phyloP scores from a whole-genome alignment of 2,329 filamentous ascomycete species.

The Grosmannia huntii region DNA sequence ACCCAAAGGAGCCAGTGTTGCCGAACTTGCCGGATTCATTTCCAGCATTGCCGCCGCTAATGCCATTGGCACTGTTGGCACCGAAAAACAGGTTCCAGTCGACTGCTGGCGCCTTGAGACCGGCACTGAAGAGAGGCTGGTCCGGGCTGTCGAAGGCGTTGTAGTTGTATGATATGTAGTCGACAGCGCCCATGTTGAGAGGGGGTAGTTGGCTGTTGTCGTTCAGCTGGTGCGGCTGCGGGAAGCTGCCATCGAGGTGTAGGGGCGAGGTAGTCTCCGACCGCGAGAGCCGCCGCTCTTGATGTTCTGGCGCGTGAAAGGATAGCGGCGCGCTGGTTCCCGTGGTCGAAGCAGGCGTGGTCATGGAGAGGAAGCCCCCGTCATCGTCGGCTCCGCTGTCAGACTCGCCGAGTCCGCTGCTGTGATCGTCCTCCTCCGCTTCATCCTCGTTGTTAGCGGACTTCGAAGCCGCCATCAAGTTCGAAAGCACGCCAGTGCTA shows the following conservation, averaged over 20 bases:
- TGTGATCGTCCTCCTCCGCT: slow-evolving; percentile 17
- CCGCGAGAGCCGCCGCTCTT: slow-evolving; percentile 38
- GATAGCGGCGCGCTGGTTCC: neutral
- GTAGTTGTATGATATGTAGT: slow-evolving; percentile 32
- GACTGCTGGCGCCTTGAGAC: slow-evolving; percentile 41
- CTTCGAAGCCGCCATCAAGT: slow-evolving; percentile 19
- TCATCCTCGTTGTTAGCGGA: slow-evolving; percentile 24
- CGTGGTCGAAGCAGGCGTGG: slow-evolving; percentile 23
- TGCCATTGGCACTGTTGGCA: slow-evolving; percentile 21
- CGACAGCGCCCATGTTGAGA: slow-evolving; percentile 44
- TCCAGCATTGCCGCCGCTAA: slow-evolving; percentile 33
- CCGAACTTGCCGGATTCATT: slow-evolving; percentile 33
- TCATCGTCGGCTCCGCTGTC: slow-evolving; percentile 11
- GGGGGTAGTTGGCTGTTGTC: slow-evolving; percentile 36
- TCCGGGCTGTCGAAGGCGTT: slow-evolving; percentile 38
- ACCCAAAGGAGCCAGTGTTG: slow-evolving; percentile 37
- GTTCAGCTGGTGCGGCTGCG: slow-evolving; percentile 9
- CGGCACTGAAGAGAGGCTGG: slow-evolving; percentile 48
- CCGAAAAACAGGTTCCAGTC: slow-evolving; percentile 42
- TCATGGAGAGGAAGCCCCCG: neutral
- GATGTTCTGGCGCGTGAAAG: slow-evolving; percentile 8
- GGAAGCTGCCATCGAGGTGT: slow-evolving; percentile 28
- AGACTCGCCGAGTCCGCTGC: slow-evolving; percentile 6
- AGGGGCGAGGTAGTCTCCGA: slow-evolving; percentile 50
- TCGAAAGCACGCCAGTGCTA: slow-evolving; percentile 34